These are phyloP conservation scores for Hymenoscyphus repandus DNA, from an alignment of 2,329 filamentous ascomycete species.

Conservation along the genomic window DNA sequence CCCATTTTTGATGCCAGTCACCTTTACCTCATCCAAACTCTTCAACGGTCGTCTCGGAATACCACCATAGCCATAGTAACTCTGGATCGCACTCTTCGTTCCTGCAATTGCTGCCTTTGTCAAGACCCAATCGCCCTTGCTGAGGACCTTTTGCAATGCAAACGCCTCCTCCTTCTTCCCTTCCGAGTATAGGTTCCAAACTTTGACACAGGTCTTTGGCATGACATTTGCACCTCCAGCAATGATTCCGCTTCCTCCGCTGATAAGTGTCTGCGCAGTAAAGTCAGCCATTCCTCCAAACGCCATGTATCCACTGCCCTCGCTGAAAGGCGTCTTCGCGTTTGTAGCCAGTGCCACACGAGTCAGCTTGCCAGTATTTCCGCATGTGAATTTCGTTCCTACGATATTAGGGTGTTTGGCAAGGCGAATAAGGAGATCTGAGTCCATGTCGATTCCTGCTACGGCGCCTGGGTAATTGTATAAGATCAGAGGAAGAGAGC, in stretches of 20 bases:
- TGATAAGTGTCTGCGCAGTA: constrained; percentile 73
- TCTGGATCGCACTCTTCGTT: constrained; percentile 79
- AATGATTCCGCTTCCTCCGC: constrained; percentile 78
- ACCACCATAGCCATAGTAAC: constrained; percentile 76
- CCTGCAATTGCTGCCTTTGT: constrained; percentile 80
- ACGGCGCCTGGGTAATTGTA: constrained; percentile 93
- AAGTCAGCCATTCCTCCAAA: constrained; percentile 88
- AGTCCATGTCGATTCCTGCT: constrained; percentile 83
- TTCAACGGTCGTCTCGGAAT: constrained; percentile 69
- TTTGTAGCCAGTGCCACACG: constrained; percentile 69
- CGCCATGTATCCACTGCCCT: constrained; percentile 70
- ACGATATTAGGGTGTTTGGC: constrained; percentile 78
- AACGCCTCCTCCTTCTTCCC: constrained; percentile 73
- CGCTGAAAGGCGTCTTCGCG: constrained; percentile 58
- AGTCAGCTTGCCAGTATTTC: constrained; percentile 84
- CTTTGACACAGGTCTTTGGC: constrained; percentile 72
- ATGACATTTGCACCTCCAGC: constrained; percentile 81
- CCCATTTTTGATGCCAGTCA: constrained; percentile 48
- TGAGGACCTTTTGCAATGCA: constrained; percentile 70
- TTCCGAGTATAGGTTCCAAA: constrained; percentile 70
- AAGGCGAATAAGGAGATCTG: constrained; percentile 75
- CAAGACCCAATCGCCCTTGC: constrained; percentile 74
- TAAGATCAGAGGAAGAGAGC: constrained; percentile 71
- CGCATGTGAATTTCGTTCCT: constrained; percentile 88
- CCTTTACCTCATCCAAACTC: constrained; percentile 53